Evolutionary conservation across 2,329 filamentous ascomycete species (phyloP).

Genomic region (Graphium sp.): DNA sequence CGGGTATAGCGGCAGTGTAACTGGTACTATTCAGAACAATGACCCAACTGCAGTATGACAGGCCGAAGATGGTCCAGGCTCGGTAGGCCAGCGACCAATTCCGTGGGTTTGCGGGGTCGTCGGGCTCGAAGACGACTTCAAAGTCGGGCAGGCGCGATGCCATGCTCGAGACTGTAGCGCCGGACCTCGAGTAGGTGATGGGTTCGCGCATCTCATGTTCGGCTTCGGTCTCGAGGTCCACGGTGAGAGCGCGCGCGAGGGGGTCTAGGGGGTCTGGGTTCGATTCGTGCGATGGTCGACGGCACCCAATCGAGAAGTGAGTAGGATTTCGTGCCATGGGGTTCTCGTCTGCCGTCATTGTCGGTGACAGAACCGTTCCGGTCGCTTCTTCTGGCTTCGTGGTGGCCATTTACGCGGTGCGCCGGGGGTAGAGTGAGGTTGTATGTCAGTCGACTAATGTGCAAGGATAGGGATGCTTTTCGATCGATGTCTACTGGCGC

Average conservation of each 20-base stretch:
- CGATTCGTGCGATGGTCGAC: slow-evolving; percentile 2
- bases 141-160: slow-evolving; percentile 38
- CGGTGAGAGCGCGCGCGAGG: slow-evolving; percentile 20
- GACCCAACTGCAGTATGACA: slow-evolving; percentile 28
- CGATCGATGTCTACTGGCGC: too few species aligned
- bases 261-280: slow-evolving; percentile 14
- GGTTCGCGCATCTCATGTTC: slow-evolving; percentile 25
- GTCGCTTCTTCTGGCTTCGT: neutral
- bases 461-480: too few species aligned
- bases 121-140: slow-evolving; percentile 55
- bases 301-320: neutral
- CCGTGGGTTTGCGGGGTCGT: slow-evolving; percentile 46
- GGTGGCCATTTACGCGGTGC: neutral
- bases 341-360: slow-evolving; percentile 2
- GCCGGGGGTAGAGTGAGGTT: too few species aligned
- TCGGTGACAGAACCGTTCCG: too few species aligned
- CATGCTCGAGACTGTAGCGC: slow-evolving; percentile 22
- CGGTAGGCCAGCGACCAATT: slow-evolving; percentile 44
- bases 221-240: slow-evolving; percentile 18
- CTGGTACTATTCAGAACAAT: slow-evolving; percentile 61
- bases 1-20: slow-evolving; percentile 57
- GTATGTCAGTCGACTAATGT: too few species aligned
- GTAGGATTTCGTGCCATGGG: neutral
- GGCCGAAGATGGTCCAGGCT: slow-evolving; percentile 22
- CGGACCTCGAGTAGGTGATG: slow-evolving; percentile 22